Percentiles rank a stretch among this genome's conserved stretches.
Conservation (phyloP, 1,284 basidiomycete species). For the Serendipita sp. region DNA sequence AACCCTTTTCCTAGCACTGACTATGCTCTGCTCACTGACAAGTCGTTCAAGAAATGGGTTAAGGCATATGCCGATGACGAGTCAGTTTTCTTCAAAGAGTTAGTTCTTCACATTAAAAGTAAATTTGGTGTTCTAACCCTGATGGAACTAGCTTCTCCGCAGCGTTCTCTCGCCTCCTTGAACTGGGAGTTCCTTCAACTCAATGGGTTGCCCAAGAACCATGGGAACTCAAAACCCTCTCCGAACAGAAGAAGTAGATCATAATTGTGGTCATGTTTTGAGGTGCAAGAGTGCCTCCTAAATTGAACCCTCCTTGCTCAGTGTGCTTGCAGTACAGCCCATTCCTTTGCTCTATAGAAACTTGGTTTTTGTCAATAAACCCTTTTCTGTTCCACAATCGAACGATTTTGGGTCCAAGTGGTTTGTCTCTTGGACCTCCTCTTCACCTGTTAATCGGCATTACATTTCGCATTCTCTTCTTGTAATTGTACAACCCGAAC, state of each 20-base stretch:
- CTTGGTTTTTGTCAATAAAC: too few species aligned
- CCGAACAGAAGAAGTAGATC: conserved; percentile 34
- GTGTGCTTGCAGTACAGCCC: too few species aligned
- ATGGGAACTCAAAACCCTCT: conserved; percentile 53
- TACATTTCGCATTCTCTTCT: too few species aligned
- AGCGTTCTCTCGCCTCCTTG: conserved; percentile 63
- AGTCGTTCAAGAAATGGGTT: conserved; percentile 75
- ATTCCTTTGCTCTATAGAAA: too few species aligned
- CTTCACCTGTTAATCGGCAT: too few species aligned
- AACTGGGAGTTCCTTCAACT: conserved; percentile 72
- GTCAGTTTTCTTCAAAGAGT: conserved; percentile 84
- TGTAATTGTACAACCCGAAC: too few species aligned
- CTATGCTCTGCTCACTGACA: conserved; percentile 71
- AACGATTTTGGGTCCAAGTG: too few species aligned
- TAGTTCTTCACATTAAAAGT: conserved; percentile 20
- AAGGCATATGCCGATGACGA: conserved; percentile 74
- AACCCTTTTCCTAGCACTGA: conserved; percentile 44
- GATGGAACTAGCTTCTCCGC: conserved; percentile 52
- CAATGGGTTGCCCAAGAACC: conserved; percentile 60
- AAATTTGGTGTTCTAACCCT: background rate
- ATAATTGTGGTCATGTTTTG: background rate
- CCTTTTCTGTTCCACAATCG: too few species aligned
- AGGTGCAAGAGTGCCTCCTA: too few species aligned
- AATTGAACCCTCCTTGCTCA: too few species aligned
- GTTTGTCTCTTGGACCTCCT: too few species aligned